phyloP scores from a whole-genome alignment of 768 basidiomycete species.

The Tubosaeta sp. region DNA sequence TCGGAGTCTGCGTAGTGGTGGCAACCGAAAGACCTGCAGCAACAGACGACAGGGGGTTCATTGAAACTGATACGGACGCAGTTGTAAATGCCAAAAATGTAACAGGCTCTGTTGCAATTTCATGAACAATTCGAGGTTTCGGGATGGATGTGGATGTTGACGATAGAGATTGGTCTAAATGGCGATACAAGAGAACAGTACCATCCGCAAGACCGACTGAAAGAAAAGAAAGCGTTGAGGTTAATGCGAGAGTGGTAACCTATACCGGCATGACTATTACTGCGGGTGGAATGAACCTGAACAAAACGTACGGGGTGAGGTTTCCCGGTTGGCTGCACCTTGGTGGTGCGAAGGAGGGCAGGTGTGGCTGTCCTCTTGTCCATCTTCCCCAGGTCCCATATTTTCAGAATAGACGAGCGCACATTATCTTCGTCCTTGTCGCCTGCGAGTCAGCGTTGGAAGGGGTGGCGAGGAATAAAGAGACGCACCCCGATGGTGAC shows the following conservation, averaged over 20 bases:
- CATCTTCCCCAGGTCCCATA: conserved; percentile 79
- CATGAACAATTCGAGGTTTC: conserved; percentile 80
- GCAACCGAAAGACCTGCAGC: conserved; percentile 14
- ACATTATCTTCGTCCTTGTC: conserved; percentile 70
- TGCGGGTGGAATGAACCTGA: background rate
- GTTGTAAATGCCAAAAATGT: conserved; percentile 86
- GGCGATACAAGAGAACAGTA: conserved; percentile 85
- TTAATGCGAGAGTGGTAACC: conserved; percentile 79
- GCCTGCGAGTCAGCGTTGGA: conserved; percentile 10
- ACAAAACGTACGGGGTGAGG: conserved; percentile 64
- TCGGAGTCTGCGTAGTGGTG: background rate
- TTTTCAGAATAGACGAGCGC: conserved; percentile 69
- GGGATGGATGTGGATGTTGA: conserved; percentile 74
- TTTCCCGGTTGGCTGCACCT: conserved; percentile 69
- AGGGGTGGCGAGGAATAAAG: background rate
- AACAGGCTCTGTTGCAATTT: conserved; percentile 82
- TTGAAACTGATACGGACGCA: conserved; percentile 17
- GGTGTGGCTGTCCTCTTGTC: conserved; percentile 66
- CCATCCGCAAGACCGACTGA: conserved; percentile 95
- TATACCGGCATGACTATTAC: conserved; percentile 21
- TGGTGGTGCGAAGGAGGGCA: conserved; percentile 65
- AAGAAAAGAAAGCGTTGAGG: conserved; percentile 74
- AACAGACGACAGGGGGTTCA: conserved; percentile 20
- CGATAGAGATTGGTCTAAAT: conserved; percentile 85
- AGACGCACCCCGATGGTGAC: conserved; percentile 82